Evolutionary conservation across 306 rosid genomes (phyloP).

Genomic region (Vigna hirtella): DNA sequence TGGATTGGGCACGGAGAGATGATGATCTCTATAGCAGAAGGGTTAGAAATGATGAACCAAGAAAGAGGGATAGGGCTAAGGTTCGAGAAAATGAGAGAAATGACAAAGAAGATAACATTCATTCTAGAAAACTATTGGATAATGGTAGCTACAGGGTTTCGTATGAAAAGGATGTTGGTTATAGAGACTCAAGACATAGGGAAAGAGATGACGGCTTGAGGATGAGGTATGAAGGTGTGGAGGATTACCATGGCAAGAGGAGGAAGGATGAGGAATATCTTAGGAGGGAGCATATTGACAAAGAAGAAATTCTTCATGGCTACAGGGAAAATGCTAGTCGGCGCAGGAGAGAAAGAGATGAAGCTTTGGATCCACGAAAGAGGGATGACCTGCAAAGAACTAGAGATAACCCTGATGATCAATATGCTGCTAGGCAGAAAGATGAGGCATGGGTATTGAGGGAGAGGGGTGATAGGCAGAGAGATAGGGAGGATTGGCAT

Average conservation of each 20-base stretch:
- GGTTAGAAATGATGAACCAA: constrained; percentile 76
- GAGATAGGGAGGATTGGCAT: constrained; percentile 94
- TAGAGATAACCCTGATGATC: constrained; percentile 78
- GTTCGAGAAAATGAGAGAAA: constrained; percentile 79
- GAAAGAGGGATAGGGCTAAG: constrained; percentile 88
- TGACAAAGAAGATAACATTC: constrained; percentile 72
- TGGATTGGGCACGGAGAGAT: constrained; percentile 76
- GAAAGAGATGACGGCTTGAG: constrained; percentile 84
- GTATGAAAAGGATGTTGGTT: constrained; percentile 81
- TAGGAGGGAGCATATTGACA: constrained; percentile 77
- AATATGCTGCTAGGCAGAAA: constrained; percentile 77
- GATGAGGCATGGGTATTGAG: constrained; percentile 75
- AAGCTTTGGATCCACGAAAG: constrained; percentile 73
- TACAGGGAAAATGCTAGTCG: constrained; percentile 68
- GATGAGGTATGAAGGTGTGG: constrained; percentile 74
- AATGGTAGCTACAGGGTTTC: constrained; percentile 84
- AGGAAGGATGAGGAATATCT: constrained; percentile 87
- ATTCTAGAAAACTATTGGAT: constrained; percentile 73
- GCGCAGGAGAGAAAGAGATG: constrained; percentile 86
- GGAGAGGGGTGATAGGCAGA: constrained; percentile 84
- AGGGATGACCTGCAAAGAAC: constrained; percentile 79
- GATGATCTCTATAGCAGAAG: constrained; percentile 82
- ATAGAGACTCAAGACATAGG: constrained; percentile 79
- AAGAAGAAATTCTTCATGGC: constrained; percentile 77
- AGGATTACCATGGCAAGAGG: constrained; percentile 86